Evolutionary conservation across 2,329 filamentous ascomycete genomes (phyloP), one percentile per base, ranked within the genome.

Genomic region (Trichophyton simii): DNA sequence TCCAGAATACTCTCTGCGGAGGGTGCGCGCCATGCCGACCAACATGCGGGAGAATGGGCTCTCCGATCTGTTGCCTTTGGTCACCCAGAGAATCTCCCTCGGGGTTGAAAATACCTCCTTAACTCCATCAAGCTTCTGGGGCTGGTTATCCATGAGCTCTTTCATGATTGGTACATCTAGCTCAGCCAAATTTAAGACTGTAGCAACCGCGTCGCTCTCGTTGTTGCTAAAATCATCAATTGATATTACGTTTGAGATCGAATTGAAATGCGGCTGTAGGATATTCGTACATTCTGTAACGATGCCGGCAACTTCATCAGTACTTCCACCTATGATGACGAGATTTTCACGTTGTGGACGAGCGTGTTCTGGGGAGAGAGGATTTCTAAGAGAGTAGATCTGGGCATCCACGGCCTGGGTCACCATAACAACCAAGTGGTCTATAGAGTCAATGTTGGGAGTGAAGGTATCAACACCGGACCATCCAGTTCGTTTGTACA

Each of bases 401-500:
- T 48, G 44, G 11, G 44, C 9, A 25, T 48, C 44, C 9, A 48
- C 44, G 7, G 44, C 44, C 11, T 48, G 44, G 9, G 44, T 48
- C 2, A 20, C 44, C 44, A 48, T 48, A 48, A 48, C 44, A 48
- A 48, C 44, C 44, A 48, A 22, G 20, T 48, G 44, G 20, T 48
- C 44, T 25, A 48, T 48, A 20, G 44, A 48, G 20, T 22, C 20
- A 48, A 44, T 44, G 7, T 44, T n/a, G 3, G 61, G 64, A 2
- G 61, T 59, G 15, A 52, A 38, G 1, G 61, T 46, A 13, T 63
- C 64, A 38, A 65, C 31, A 3, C 63, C 64, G 20, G 44, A 58
- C 42, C 64, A 65, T 7, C 63, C 64, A 13, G 63, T 58, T 6
- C 58, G 54, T 6, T n/a, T 48, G 3, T 63, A 52, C 9, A 63